phyloP scores from a whole-genome alignment of 208 protist species.

The Leishmania amazonensis region DNA sequence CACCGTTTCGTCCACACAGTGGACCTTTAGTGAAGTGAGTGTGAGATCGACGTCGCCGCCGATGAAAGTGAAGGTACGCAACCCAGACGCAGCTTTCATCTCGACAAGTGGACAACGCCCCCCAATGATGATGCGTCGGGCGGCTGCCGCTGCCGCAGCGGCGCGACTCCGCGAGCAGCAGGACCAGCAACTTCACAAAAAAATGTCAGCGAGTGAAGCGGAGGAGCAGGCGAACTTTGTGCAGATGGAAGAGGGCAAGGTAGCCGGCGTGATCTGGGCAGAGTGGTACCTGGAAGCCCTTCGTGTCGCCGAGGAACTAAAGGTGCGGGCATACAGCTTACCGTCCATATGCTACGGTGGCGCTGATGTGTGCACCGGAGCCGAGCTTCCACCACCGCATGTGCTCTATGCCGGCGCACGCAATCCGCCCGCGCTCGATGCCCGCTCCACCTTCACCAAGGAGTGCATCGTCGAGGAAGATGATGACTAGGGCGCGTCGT shows the following conservation, averaged over 20 bases:
- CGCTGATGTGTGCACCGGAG: background rate
- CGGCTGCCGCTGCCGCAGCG: constrained; percentile 2
- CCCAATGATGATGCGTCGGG: constrained; percentile 27
- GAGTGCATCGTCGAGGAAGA: constrained; percentile 90
- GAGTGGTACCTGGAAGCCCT: constrained; percentile 64
- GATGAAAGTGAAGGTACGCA: constrained; percentile 5
- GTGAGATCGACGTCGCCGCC: constrained; percentile 8
- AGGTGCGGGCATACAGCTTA: background rate
- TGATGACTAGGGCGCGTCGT: constrained; percentile 52
- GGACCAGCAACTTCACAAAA: constrained; percentile 22
- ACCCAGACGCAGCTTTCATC: constrained; percentile 22
- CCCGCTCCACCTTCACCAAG: constrained; percentile 85
- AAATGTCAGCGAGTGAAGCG: background rate
- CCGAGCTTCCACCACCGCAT: constrained; percentile 56
- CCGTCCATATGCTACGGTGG: background rate
- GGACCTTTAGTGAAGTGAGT: constrained; percentile 9
- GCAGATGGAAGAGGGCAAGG: constrained; percentile 14
- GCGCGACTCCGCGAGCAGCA: constrained; percentile 25
- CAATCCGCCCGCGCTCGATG: constrained; percentile 78
- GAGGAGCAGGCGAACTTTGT: background rate
- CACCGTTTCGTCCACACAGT: constrained; percentile 8
- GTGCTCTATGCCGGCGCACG: constrained; percentile 63
- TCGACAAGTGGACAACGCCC: constrained; percentile 35
- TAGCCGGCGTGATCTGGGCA: constrained; percentile 32
- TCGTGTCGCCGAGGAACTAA: constrained; percentile 19